phyloP scores from a whole-genome alignment of 257 asterid genomes.

The Craterostigma plantagineum region DNA sequence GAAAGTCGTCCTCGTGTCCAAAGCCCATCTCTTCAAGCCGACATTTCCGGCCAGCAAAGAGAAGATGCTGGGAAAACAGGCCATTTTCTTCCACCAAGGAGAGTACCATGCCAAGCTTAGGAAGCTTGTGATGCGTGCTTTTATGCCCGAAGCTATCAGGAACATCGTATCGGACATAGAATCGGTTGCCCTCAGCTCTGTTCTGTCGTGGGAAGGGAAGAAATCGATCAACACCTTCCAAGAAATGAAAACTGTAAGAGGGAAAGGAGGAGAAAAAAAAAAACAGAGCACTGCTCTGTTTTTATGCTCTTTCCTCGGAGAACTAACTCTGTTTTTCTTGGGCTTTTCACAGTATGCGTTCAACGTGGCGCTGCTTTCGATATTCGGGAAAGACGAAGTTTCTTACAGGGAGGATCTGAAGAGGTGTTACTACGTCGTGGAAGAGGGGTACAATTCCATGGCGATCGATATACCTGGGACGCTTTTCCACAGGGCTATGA shows the following conservation, averaged over 20 bases:
- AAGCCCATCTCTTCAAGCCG: slow-evolving; percentile 55
- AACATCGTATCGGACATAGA: slow-evolving; percentile 32
- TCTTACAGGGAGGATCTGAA: slow-evolving; percentile 50
- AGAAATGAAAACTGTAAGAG: slow-evolving; percentile 75
- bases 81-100: slow-evolving; percentile 55
- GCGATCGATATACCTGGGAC: slow-evolving; percentile 51
- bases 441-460: slow-evolving; percentile 57
- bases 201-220: slow-evolving; percentile 32
- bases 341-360: slow-evolving; percentile 44
- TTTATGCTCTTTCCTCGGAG: too few species aligned
- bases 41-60: slow-evolving; percentile 69
- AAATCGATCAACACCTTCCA: slow-evolving; percentile 45
- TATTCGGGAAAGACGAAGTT: slow-evolving; percentile 44
- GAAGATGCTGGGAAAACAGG: slow-evolving; percentile 56
- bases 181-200: slow-evolving; percentile 17
- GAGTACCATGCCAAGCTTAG: slow-evolving; percentile 46
- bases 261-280: slow-evolving; percentile 2
- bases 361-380: slow-evolving; percentile 56
- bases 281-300: too few species aligned
- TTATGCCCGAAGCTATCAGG: slow-evolving; percentile 45
- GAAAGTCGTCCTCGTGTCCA: slow-evolving; percentile 32
- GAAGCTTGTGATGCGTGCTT: slow-evolving; percentile 47
- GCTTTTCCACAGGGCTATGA: slow-evolving; percentile 38
- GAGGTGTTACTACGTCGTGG: slow-evolving; percentile 46
- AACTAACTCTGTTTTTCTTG: slow-evolving; percentile 13